Evolutionary conservation across 2,329 filamentous ascomycete genomes (phyloP).

Genomic region (Diplodia sapinea): DNA sequence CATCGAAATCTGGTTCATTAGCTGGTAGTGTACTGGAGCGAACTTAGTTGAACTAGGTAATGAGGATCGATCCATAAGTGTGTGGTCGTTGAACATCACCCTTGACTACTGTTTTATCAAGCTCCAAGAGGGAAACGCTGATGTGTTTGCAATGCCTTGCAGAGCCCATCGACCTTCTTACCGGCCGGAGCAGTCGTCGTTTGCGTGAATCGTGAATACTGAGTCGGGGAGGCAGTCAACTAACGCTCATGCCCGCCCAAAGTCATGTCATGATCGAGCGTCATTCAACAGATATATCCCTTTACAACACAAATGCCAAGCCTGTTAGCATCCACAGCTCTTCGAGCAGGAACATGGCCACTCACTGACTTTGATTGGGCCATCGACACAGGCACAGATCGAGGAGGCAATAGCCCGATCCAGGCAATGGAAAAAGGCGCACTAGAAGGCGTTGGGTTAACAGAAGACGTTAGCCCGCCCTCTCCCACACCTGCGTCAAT

Average conservation of each 20-base stretch:
- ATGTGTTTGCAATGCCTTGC: no score
- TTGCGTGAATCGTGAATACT: not conserved
- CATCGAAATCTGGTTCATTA: no score
- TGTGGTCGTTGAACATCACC: no score
- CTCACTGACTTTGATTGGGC: not conserved
- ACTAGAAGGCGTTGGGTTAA: conserved; percentile 4
- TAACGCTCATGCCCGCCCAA: not conserved
- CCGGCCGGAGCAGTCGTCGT: not conserved
- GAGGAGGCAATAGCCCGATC: not conserved
- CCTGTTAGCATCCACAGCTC: not conserved
- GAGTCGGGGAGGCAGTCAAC: not conserved
- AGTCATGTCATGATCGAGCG: not conserved
- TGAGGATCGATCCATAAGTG: no score
- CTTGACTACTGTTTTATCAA: no score
- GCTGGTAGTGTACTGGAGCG: no score
- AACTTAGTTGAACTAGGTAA: no score
- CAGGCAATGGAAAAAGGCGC: not conserved
- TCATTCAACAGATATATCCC: not conserved
- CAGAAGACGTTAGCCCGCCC: not conserved
- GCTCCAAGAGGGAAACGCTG: no score
- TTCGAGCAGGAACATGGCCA: not conserved
- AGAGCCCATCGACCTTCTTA: no score
- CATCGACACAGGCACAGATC: not conserved
- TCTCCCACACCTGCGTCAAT: no score
- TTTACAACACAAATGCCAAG: not conserved